phyloP scores from a whole-genome alignment of 2,329 filamentous ascomycete species.

The Didymella keratinophila region DNA sequence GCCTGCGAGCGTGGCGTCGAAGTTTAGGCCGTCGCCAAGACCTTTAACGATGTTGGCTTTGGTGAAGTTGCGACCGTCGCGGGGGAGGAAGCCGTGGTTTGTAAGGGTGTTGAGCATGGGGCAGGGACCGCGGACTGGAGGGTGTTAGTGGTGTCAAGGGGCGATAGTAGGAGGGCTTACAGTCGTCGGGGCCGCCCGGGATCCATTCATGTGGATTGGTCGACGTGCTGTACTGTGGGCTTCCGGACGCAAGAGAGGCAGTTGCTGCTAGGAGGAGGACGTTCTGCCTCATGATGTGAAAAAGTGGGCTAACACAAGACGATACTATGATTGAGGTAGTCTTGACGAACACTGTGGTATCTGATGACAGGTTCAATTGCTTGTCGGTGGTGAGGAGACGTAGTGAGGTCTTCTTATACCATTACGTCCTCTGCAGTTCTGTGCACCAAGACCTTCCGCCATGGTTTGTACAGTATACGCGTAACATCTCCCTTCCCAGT shows the following conservation, averaged over 20 bases:
- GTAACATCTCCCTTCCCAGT: constrained; percentile 4
- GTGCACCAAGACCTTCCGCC: neutral
- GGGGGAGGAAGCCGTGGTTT: constrained; percentile 47
- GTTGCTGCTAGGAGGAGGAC: constrained; percentile 14
- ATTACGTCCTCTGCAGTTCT: neutral
- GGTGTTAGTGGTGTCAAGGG: neutral
- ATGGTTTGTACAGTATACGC: constrained; percentile 14
- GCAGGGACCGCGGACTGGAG: constrained; percentile 40
- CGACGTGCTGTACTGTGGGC: constrained; percentile 11
- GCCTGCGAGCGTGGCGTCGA: constrained; percentile 51
- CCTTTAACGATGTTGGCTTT: constrained; percentile 49
- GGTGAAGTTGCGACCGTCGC: constrained; percentile 46
- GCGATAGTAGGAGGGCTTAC: constrained; percentile 6
- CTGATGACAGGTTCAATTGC: neutral
- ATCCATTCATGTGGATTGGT: constrained; percentile 30
- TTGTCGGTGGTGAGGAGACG: neutral
- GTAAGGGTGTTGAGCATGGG: constrained; percentile 48
- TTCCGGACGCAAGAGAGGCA: constrained; percentile 17
- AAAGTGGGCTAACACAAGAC: neutral
- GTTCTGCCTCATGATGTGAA: constrained; percentile 15
- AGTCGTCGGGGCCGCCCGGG: constrained; percentile 26
- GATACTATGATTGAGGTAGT: neutral
- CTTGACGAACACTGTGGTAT: neutral
- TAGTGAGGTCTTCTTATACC: neutral
- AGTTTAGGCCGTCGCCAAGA: constrained; percentile 54